Evolutionary conservation across 257 asterid genomes (phyloP).

Genomic region (Avicennia marina): DNA sequence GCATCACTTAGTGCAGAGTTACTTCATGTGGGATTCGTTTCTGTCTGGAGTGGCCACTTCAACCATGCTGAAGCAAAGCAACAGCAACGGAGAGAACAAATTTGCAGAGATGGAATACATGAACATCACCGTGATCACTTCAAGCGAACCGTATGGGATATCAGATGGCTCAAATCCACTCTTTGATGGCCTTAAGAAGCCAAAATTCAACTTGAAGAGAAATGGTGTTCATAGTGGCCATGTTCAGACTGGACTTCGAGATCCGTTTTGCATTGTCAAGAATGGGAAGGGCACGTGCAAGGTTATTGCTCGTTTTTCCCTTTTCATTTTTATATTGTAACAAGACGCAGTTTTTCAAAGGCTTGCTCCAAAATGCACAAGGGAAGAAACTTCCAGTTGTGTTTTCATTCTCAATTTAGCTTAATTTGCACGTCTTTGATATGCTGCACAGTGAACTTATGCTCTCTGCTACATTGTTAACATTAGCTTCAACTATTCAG

Average conservation of each 20-base stretch:
- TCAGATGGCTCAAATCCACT: constrained; percentile 73
- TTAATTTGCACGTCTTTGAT: background rate
- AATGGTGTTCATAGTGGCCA: constrained; percentile 82
- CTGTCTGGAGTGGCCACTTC: constrained; percentile 80
- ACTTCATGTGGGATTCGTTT: constrained; percentile 89
- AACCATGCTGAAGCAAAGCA: constrained; percentile 45
- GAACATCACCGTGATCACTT: constrained; percentile 75
- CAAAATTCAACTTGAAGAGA: constrained; percentile 45
- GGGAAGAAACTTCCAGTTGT: background rate
- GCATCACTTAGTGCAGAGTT: constrained; percentile 50
- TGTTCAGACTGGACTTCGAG: constrained; percentile 61
- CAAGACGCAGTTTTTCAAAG: background rate
- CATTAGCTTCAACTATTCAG: constrained; percentile 26
- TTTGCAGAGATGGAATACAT: constrained; percentile 80
- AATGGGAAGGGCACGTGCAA: constrained; percentile 69
- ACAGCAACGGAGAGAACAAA: constrained; percentile 55
- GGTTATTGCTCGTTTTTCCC: constrained; percentile 34
- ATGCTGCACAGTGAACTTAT: background rate
- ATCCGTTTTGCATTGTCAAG: constrained; percentile 64
- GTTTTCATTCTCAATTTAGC: background rate
- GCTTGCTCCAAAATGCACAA: background rate
- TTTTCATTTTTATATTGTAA: background rate
- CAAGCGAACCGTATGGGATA: constrained; percentile 62
- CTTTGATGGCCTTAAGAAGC: constrained; percentile 43
- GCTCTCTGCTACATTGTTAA: background rate